These are phyloP conservation scores for Poteriospumella lacustris DNA, from an alignment of 108 stramenopile species.

Conservation along the genomic window DNA sequence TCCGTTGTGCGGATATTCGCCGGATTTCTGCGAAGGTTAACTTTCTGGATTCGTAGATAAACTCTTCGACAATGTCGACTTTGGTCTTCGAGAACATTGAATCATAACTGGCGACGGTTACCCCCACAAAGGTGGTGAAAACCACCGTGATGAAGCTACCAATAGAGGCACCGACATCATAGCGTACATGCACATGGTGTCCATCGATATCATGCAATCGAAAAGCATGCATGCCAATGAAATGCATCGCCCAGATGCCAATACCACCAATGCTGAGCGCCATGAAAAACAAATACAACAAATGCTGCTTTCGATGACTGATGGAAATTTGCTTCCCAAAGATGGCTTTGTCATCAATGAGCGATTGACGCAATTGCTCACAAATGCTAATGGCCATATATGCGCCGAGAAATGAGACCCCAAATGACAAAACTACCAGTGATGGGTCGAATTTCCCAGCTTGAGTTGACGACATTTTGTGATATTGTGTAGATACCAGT, in stretches of 20 bases:
- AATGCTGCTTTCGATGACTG: neutral
- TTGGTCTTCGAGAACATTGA: slow-evolving; percentile 9
- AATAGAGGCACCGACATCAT: neutral
- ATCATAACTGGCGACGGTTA: neutral
- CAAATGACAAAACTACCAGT: neutral
- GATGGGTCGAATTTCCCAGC: neutral
- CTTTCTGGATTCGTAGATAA: neutral
- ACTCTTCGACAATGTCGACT: neutral
- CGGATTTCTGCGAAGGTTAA: neutral
- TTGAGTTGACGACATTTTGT: too few relatives aligned
- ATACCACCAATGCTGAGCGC: neutral
- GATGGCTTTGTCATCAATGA: neutral
- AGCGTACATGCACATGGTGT: neutral
- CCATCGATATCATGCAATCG: neutral
- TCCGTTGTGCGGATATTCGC: neutral
- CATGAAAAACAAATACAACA: neutral
- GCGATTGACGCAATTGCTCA: neutral
- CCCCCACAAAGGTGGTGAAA: neutral
- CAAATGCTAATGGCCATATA: neutral
- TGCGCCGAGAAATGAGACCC: neutral
- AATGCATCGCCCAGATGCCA: slow-evolving; percentile 24
- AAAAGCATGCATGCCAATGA: slow-evolving; percentile 11
- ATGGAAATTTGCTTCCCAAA: neutral
- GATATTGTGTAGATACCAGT: too few relatives aligned
- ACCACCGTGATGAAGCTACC: neutral